These are phyloP conservation scores for Nakazawaea siamensis DNA, from an alignment of 805 yeast species.

Conservation along the genomic window DNA sequence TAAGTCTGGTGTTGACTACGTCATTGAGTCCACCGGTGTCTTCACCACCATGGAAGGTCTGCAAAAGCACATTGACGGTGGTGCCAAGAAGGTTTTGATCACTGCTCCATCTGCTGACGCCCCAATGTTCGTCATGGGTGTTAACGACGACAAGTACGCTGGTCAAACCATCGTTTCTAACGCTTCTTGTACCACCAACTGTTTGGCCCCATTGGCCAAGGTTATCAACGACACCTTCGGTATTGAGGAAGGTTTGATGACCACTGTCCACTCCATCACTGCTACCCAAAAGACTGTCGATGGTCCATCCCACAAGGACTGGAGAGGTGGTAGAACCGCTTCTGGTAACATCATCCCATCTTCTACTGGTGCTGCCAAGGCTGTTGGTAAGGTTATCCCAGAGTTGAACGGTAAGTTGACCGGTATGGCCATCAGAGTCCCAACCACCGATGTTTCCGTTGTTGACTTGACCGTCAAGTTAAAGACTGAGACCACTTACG, in stretches of 20 bases:
- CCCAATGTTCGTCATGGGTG: slow-evolving; percentile 94
- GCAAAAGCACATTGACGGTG: slow-evolving; percentile 76
- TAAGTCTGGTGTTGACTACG: slow-evolving; percentile 70
- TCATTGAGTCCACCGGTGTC: slow-evolving; percentile 92
- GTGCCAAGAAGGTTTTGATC: slow-evolving; percentile 92
- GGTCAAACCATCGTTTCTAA: slow-evolving; percentile 75
- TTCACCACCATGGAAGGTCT: slow-evolving; percentile 81
- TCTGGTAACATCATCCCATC: slow-evolving; percentile 93
- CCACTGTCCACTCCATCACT: slow-evolving; percentile 93
- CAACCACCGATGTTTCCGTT: slow-evolving; percentile 89
- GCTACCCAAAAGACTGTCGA: slow-evolving; percentile 96
- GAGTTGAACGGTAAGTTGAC: slow-evolving; percentile 87
- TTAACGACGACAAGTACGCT: slow-evolving; percentile 73
- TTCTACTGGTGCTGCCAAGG: slow-evolving; percentile 96
- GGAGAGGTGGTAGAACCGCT: slow-evolving; percentile 98
- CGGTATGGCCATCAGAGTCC: slow-evolving; percentile 91
- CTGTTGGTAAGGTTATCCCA: slow-evolving; percentile 93
- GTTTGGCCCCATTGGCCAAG: slow-evolving; percentile 92
- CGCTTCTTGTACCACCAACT: slow-evolving; percentile 95
- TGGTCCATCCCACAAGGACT: slow-evolving; percentile 96
- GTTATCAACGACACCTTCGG: slow-evolving; percentile 80
- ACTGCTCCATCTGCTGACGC: slow-evolving; percentile 93
- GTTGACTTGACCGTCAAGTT: slow-evolving; percentile 87
- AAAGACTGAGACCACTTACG: slow-evolving; percentile 70
- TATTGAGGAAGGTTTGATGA: slow-evolving; percentile 88